These are phyloP conservation scores for Cladochytrium replicatum DNA, from an alignment of 192 early-diverging fungal species.

Conservation along the genomic window DNA sequence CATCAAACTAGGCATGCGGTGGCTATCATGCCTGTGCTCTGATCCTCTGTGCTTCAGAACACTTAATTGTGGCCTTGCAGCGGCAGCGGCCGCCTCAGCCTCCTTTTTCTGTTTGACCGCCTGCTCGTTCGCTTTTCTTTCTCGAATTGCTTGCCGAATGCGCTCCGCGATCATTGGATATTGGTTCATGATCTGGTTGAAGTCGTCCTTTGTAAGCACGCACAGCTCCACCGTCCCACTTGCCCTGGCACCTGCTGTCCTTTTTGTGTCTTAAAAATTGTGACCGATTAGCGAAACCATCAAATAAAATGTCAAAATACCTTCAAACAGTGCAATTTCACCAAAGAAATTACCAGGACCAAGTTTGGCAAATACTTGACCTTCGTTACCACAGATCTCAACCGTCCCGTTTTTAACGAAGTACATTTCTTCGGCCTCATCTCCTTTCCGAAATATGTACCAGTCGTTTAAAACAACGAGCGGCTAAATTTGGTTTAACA, in stretches of 20 bases:
- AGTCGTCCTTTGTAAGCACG: constrained; percentile 20
- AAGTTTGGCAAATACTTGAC: constrained; percentile 6
- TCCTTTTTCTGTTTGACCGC: constrained; percentile 4
- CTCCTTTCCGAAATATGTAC: constrained; percentile 12
- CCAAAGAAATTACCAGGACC: constrained; percentile 5
- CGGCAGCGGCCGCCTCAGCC: constrained; percentile 3
- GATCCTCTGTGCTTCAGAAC: too few species aligned
- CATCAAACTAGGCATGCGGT: too few species aligned
- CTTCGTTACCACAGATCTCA: constrained; percentile 1
- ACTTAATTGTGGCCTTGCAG: too few species aligned
- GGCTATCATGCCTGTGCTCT: too few species aligned
- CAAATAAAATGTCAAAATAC: too few species aligned
- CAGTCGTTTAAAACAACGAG: constrained; percentile 6
- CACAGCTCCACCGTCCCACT: constrained; percentile 25
- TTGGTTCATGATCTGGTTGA: constrained; percentile 13
- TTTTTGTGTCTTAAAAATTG: constrained; percentile 22
- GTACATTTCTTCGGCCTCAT: constrained; percentile 13
- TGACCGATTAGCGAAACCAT: too few species aligned
- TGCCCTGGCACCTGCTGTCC: constrained; percentile 16
- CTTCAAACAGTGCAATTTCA: too few species aligned
- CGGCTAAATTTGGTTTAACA: neutral
- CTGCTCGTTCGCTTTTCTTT: constrained; percentile 18
- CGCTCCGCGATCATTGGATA: constrained; percentile 18
- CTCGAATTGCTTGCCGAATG: constrained; percentile 17
- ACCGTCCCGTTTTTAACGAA: constrained; percentile 10